Evolutionary conservation across 768 basidiomycete species (phyloP), one percentile per base, ranked within the genome.

Genomic region (Thelephora aurantiotincta): DNA sequence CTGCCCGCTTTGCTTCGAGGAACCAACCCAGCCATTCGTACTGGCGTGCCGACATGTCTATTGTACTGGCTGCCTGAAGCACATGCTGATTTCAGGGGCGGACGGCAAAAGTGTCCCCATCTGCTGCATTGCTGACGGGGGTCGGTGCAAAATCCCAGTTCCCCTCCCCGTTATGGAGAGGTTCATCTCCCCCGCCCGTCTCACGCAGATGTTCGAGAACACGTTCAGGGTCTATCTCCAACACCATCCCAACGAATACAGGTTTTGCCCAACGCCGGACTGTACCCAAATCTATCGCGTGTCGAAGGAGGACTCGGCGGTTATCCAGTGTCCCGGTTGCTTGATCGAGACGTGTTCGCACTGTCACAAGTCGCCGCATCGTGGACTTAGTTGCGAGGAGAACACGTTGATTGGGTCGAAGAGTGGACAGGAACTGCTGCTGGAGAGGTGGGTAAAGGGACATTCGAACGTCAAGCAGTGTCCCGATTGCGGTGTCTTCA

Each of bases 1-100:
- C 2, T 82, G 79, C 52, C 78, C 79, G 3, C 64, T 82, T 37
- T 82, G 80, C 54, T 70, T 68, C 44, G 70, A 73, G 49, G 52
- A 63, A 3, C 60, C 65, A 16, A 65, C 67, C 0, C 57, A 65
- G 43, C 68, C 73, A 1, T 59, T 70, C 16, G 47, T 57, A 22
- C 62, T 77, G 18, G 63, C 57, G 0, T 78, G 76, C 50, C 67
- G 68, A 7, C 76, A 78, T 51, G 52, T 60, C 11, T 75, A 74
- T 51, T 78, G 76, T 54, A 62, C 65, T 6, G 62, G 58, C 12
- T 78, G 76, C 51, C 50, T 77, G 19, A 65, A 62, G 13, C 73
- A 73, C 52, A 73, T 69, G 52, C 57, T 77, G 35, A 55, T 59
- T 11, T 68, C 68, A 6, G 70, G 71, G 1, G 52, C 57, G 6